These are phyloP conservation scores for Russula vinacea DNA, from an alignment of 768 basidiomycete species.

Conservation along the genomic window DNA sequence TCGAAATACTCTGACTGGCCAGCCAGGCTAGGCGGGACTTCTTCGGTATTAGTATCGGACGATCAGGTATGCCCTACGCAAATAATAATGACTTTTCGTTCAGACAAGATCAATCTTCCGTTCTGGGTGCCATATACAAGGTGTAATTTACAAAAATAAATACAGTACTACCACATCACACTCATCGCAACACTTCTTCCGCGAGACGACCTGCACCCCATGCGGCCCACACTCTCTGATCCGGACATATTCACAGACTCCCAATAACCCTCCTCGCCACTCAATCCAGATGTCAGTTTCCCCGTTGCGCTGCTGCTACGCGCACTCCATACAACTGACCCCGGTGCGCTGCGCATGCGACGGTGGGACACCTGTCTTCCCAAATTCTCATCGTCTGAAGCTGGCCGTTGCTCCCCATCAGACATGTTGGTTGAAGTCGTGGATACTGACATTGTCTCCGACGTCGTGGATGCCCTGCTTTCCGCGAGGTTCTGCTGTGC, in stretches of 20 bases:
- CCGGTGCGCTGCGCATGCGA: conserved; percentile 29
- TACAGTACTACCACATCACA: conserved; percentile 26
- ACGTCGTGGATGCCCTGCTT: conserved; percentile 23
- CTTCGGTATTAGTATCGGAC: too few species aligned
- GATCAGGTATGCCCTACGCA: too few species aligned
- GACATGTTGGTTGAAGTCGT: conserved; percentile 23
- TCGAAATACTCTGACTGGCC: too few species aligned
- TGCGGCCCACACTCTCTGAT: conserved; percentile 21
- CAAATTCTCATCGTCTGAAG: conserved; percentile 13
- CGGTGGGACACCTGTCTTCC: conserved; percentile 24
- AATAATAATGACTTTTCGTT: too few species aligned
- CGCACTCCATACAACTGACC: conserved; percentile 27
- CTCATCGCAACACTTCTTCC: conserved; percentile 26
- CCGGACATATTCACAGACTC: conserved; percentile 25
- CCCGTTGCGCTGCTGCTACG: conserved; percentile 23
- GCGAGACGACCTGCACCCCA: conserved; percentile 15
- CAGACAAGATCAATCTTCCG: too few species aligned
- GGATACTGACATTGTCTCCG: conserved; percentile 23
- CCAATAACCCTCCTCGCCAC: conserved; percentile 28
- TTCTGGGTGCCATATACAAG: too few species aligned
- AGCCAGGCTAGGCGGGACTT: too few species aligned
- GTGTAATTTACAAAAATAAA: too few species aligned
- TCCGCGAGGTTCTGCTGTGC: conserved; percentile 25
- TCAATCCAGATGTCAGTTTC: conserved; percentile 16
- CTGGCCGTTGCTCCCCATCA: conserved; percentile 12